Evolutionary conservation across 1,284 basidiomycete species (phyloP), one percentile per base, ranked within the genome.

Genomic region (Macrocystidia cucumis): DNA sequence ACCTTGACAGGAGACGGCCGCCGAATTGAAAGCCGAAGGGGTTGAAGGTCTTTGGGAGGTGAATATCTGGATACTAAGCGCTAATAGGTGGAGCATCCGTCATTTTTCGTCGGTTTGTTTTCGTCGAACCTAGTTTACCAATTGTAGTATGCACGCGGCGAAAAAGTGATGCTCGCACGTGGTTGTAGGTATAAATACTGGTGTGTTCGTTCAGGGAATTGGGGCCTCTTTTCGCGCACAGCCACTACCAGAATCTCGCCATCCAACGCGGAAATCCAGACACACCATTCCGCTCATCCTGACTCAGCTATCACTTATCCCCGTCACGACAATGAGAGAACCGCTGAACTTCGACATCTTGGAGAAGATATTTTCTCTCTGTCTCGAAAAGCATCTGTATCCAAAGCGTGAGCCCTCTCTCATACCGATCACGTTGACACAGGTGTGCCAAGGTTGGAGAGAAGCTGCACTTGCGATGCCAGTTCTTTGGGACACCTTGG

Each of bases 311-410:
- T 34, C 34, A 2, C 35, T 38, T 9, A 18, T 17, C 6, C 11
- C 25, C 14, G 38, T 29, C 38, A 33, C 24, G 22, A 20, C 8
- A 42, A 34, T 9, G 25, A 24, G 19, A 5, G 22, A 31, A 4
- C 9, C 37, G 12, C 39, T 31, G 9, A n/a, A n/a, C n/a, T 41
- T 29, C 16, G 40, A 41, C 12, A 31, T 41, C 9, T 41, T 32
- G 40, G 31, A 38, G 14, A 29, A 34, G 12, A 32, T 41, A 8
- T 41, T 41, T 20, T 11, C 17, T 3, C 28, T 35, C 4, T 33
- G 35, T 22, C 23, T 41, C 3, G 35, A 29, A n/a, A 2, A 5
- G 3, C 32, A 37, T 21, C 27, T 26, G 9, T 41, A 34, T 32
- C 25, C 31, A 14, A 25, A 34, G 22, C 40, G 35, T 8, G 34